phyloP scores from a whole-genome alignment of 2,329 filamentous ascomycete genomes.

The Hypoxylon sp. region DNA sequence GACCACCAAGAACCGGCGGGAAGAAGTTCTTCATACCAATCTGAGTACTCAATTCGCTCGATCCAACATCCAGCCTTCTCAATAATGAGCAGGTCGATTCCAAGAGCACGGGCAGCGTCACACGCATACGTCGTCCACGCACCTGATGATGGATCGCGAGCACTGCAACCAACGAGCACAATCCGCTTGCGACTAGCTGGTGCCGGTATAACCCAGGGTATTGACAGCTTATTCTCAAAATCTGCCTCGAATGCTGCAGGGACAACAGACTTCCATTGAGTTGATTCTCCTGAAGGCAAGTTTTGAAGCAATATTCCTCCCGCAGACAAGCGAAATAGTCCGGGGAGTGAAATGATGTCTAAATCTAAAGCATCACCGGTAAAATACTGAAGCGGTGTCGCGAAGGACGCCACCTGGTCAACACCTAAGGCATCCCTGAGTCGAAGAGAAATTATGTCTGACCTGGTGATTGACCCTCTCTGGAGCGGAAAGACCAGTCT shows the following conservation, averaged over 20 bases:
- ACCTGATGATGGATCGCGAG: constrained; percentile 45
- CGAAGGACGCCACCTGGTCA: constrained; percentile 41
- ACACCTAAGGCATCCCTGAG: constrained; percentile 43
- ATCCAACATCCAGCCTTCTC: constrained; percentile 47
- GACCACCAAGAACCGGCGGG: constrained; percentile 45
- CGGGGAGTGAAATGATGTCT: constrained; percentile 32
- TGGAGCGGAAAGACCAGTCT: constrained; percentile 45
- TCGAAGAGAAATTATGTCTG: constrained; percentile 47
- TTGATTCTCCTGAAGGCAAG: not conserved
- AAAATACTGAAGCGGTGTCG: constrained; percentile 42
- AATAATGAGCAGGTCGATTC: constrained; percentile 48
- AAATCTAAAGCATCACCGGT: constrained; percentile 27
- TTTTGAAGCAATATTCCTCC: constrained; percentile 43
- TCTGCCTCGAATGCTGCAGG: constrained; percentile 41
- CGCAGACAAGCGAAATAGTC: constrained; percentile 43
- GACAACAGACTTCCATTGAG: constrained; percentile 1
- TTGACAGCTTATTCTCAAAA: constrained; percentile 44
- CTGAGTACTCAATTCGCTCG: constrained; percentile 38
- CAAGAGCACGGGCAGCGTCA: constrained; percentile 43
- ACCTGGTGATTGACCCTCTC: constrained; percentile 42
- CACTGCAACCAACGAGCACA: constrained; percentile 47
- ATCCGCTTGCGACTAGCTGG: constrained; percentile 43
- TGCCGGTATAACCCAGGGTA: constrained; percentile 40
- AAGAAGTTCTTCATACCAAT: constrained; percentile 47
- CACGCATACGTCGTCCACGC: constrained; percentile 47